Conservation (phyloP, 2,329 filamentous ascomycete species). For the Cladosporium velox region DNA sequence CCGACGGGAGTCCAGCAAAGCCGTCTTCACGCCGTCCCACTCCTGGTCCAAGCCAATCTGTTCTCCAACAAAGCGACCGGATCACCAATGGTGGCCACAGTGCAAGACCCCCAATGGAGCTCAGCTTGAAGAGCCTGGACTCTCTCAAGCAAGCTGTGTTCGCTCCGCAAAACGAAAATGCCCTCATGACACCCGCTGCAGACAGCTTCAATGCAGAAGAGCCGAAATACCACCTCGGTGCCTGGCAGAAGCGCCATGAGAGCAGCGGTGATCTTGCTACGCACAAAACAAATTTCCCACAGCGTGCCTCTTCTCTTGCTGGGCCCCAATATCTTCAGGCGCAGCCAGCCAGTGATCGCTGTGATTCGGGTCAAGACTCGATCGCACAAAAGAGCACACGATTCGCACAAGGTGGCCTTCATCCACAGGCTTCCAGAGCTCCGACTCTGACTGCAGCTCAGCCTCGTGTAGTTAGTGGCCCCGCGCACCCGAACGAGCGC, state of each 20-base stretch:
- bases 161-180: conserved; percentile 38
- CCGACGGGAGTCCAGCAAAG: conserved; percentile 32
- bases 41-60: conserved; percentile 23
- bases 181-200: conserved; percentile 34
- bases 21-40: conserved; percentile 30
- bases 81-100: conserved; percentile 18
- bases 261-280: conserved; percentile 14
- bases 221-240: conserved; percentile 32
- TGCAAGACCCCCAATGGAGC: conserved; percentile 29
- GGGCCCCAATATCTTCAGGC: conserved; percentile 22
- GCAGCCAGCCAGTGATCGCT: neutral
- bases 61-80: conserved; percentile 10
- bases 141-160: conserved; percentile 37
- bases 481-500: conserved; percentile 24
- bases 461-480: conserved; percentile 19
- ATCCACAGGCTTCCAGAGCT: neutral
- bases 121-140: conserved; percentile 29
- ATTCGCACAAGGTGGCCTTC: neutral
- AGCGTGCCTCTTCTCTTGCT: conserved; percentile 26
- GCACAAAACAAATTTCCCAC: conserved; percentile 28
- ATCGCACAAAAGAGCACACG: neutral
- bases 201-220: conserved; percentile 33
- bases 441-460: conserved; percentile 1
- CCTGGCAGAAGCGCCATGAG: conserved; percentile 34
- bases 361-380: neutral